Conservation (phyloP, 2,329 filamentous ascomycete genomes). For the Penicillium expansum region DNA sequence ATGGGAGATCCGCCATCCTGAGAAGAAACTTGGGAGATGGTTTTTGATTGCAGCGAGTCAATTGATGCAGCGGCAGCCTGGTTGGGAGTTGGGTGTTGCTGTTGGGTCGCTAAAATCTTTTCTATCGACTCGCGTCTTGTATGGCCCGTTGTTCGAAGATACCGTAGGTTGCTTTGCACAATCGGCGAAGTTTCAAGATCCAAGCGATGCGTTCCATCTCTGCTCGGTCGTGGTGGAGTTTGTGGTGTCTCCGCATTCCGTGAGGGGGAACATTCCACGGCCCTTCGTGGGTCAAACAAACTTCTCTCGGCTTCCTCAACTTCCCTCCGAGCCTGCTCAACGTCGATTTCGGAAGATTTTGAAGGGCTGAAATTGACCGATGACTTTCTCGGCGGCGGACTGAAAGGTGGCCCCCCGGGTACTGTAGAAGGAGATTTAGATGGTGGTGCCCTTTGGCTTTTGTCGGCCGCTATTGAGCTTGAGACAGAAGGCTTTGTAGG, state of each 20-base stretch:
- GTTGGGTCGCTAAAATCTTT: conserved; percentile 37
- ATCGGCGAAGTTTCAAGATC: conserved; percentile 54
- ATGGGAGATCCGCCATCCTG: conserved; percentile 33
- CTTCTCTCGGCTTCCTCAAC: conserved; percentile 30
- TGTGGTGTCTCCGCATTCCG: conserved; percentile 30
- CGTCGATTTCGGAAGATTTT: conserved; percentile 24
- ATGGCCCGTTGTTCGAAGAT: conserved; percentile 49
- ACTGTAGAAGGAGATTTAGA: neutral
- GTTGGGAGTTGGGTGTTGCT: conserved; percentile 27
- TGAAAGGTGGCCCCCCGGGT: conserved; percentile 48
- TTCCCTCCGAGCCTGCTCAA: conserved; percentile 30
- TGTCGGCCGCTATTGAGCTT: conserved; percentile 6
- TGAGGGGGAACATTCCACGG: conserved; percentile 26
- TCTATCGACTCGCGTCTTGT: conserved; percentile 52
- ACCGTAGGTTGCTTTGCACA: conserved; percentile 56
- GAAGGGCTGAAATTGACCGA: conserved; percentile 54
- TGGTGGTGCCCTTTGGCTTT: neutral
- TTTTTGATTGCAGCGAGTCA: conserved; percentile 40
- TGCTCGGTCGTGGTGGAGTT: conserved; percentile 62
- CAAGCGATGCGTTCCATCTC: conserved; percentile 65
- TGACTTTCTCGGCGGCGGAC: conserved; percentile 61
- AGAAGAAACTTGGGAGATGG: conserved; percentile 33
- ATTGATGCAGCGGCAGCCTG: conserved; percentile 36
- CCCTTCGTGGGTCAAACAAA: conserved; percentile 16
- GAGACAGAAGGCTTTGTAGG: conserved; percentile 9